Percentiles rank a stretch among this genome's conserved stretches.
These are phyloP conservation scores for Pittosporum tobira DNA, from an alignment of 129 eudicot species.

Conservation along the genomic window DNA sequence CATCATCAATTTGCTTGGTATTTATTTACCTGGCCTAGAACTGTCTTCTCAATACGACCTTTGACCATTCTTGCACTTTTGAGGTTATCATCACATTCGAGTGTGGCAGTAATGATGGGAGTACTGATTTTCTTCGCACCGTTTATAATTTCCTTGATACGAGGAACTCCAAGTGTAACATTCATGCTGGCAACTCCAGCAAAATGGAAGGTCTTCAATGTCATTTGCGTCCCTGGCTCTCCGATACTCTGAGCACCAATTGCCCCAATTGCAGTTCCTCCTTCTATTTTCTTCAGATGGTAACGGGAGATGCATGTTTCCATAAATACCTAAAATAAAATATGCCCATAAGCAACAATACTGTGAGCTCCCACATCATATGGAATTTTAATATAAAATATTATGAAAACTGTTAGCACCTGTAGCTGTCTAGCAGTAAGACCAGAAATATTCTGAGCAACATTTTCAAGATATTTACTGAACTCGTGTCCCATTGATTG, in stretches of 20 bases:
- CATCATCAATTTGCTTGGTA: background rate
- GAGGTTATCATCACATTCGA: slow-evolving; percentile 32
- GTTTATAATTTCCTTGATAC: slow-evolving; percentile 86
- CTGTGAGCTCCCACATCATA: no score
- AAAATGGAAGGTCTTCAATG: slow-evolving; percentile 92
- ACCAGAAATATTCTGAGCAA: slow-evolving; percentile 59
- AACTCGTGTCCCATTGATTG: slow-evolving; percentile 18
- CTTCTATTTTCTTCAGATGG: slow-evolving; percentile 61
- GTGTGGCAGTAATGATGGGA: slow-evolving; percentile 70
- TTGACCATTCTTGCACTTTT: slow-evolving; percentile 47
- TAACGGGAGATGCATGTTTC: slow-evolving; percentile 72
- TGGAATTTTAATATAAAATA: background rate
- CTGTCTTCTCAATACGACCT: slow-evolving; percentile 78
- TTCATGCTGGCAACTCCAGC: slow-evolving; percentile 99
- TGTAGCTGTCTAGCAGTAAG: slow-evolving; percentile 59
- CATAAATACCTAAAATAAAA: slow-evolving; percentile 57
- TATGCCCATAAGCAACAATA: no score
- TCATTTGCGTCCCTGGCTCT: slow-evolving; percentile 99
- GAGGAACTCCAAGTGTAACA: slow-evolving; percentile 98
- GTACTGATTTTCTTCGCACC: slow-evolving; percentile 87
- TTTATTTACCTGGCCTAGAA: slow-evolving; percentile 62
- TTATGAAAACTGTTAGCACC: slow-evolving; percentile 25
- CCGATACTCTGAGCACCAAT: slow-evolving; percentile 99
- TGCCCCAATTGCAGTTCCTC: slow-evolving; percentile 95
- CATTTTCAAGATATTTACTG: slow-evolving; percentile 27